Evolutionary conservation across 208 protist genomes (phyloP).

Genomic region (Endotrypanum monterogeii): DNA sequence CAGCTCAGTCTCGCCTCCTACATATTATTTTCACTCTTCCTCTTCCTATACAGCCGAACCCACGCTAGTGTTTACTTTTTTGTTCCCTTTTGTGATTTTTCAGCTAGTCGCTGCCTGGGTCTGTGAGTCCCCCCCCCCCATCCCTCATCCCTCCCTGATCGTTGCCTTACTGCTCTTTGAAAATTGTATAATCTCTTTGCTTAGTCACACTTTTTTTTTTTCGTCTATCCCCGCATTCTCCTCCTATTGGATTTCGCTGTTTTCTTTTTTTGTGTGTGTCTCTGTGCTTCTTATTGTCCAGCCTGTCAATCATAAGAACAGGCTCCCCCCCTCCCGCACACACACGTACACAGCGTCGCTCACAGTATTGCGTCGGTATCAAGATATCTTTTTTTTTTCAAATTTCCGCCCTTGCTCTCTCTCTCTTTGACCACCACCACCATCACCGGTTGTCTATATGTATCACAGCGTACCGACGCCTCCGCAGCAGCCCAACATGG

Average conservation of each 20-base stretch:
- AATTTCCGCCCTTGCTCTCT: no score
- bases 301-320: background rate
- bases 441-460: no score
- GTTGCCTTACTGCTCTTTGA: no score
- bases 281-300: background rate
- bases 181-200: no score
- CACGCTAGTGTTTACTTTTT: no score
- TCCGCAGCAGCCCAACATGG: constrained; percentile 13
- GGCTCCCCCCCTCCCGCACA: background rate
- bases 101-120: no score
- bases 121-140: no score
- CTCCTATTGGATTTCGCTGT: background rate
- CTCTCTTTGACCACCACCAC: no score
- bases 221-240: background rate
- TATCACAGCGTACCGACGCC: constrained; percentile 3
- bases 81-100: no score
- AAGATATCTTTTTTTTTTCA: constrained; percentile 10
- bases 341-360: background rate
- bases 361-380: background rate
- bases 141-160: no score
- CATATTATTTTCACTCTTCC: background rate
- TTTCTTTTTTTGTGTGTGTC: background rate
- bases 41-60: background rate
- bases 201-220: no score
- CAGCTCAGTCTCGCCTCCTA: no score